Conservation (phyloP, 176 grass and related monocot species). For the Musa schizocarpa region DNA sequence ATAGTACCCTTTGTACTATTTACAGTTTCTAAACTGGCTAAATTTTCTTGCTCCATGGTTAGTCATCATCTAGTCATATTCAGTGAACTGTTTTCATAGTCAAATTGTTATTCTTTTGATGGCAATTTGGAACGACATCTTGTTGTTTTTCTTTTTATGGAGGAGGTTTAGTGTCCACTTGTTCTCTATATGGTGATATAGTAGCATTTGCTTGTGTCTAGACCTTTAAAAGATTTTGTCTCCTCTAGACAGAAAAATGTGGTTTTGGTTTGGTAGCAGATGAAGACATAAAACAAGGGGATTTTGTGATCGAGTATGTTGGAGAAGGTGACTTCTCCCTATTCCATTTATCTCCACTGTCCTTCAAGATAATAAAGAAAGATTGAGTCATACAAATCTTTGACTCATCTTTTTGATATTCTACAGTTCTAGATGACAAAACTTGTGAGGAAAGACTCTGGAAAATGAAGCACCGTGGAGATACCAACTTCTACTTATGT, state of each 20-base stretch:
- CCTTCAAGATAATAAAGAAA: slow-evolving; percentile 4
- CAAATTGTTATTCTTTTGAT: not conserved
- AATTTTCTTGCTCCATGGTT: not conserved
- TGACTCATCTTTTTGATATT: slow-evolving; percentile 21
- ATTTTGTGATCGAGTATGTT: slow-evolving; percentile 96
- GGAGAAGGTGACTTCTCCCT: slow-evolving; percentile 72
- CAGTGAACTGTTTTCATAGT: not conserved
- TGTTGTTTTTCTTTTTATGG: not conserved
- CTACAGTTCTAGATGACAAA: slow-evolving; percentile 86
- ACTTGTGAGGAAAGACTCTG: slow-evolving; percentile 90
- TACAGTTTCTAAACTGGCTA: not conserved
- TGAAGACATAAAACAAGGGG: slow-evolving; percentile 86
- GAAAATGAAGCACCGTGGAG: slow-evolving; percentile 72
- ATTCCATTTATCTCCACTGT: slow-evolving; percentile 6
- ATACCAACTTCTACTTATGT: slow-evolving; percentile 89
- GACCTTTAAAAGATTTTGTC: slow-evolving; percentile 19
- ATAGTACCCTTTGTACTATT: no score
- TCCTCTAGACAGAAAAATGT: slow-evolving; percentile 92
- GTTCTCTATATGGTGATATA: slow-evolving; percentile 1
- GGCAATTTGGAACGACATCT: not conserved
- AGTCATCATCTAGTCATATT: not conserved
- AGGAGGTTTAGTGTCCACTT: not conserved
- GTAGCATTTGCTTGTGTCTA: slow-evolving; percentile 6
- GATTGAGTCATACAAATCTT: not conserved
- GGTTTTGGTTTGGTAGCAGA: slow-evolving; percentile 78